Base-by-base conservation (phyloP, 2,329 filamentous ascomycete species). In the Nannizzia gypsea region DNA sequence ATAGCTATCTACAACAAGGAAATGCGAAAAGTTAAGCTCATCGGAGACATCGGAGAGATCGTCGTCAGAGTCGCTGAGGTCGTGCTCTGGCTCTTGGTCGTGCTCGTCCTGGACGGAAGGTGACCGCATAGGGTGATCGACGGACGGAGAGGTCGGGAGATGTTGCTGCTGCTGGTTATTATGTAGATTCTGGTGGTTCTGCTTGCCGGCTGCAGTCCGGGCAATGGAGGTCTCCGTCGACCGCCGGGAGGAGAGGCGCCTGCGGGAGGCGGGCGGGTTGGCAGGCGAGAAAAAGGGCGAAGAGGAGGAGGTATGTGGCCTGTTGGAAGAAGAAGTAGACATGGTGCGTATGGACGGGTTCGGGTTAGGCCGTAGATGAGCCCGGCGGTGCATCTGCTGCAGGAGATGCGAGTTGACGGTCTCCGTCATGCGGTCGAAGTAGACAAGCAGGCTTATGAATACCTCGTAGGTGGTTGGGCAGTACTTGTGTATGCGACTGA, bases 361-460 rank as follows among this genome's bases (percentile, higher is more conserved):
- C 61, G 52, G 64, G 56, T 11, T 65, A 59, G 57, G 44, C 9
- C 59, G 61, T 24, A 59, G 64, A 56, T 66, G 65, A 61, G 34
- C 64, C 17, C 57, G 50, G 74, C 74, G 64, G 77, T 75, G 64
- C 69, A 86, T 68, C 63, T 81, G 83, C 70, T 87, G 83, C 71
- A 87, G 81, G 5, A 90, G 87, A 61, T 86, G 81, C 50, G 87
- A 86, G 70, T 97, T 97, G 61, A 97, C 90, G 61, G 90, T 83
- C 72, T 97, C 93, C 48, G 92, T 96, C 93, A 99, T 99, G 63
- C 93, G 88, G 72, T 99, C 93, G 74, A 99, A 99, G 74, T 97
- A 99, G 34, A 99, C 91, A 59, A 99, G 77, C 68, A 99, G 76
- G 70, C 91, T 96, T 62, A 99, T 77, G 70, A 99, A 99, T 0